Evolutionary conservation across 1,139 yeast species (phyloP).

Genomic region (Geotrichum siamense): DNA sequence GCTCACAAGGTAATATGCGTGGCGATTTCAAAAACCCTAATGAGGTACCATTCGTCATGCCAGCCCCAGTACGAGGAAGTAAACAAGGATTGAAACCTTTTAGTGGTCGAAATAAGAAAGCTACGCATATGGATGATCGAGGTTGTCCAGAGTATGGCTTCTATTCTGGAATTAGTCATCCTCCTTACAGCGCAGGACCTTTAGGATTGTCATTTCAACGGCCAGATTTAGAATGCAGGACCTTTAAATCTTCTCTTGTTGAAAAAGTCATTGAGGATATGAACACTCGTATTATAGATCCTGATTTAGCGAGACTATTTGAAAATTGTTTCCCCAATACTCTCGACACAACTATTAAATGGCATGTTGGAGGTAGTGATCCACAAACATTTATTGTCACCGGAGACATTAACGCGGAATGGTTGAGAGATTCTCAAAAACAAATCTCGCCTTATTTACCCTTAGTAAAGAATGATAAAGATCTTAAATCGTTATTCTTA

Average conservation of each 20-base stretch:
- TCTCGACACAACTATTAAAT: conserved; percentile 75
- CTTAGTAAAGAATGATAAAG: conserved; percentile 44
- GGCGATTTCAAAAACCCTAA: no score
- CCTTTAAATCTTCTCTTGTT: conserved; percentile 56
- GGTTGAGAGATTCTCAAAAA: conserved; percentile 80
- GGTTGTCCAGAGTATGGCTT: conserved; percentile 38
- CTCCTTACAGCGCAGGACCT: conserved; percentile 33
- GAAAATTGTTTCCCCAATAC: conserved; percentile 87
- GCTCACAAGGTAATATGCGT: background rate
- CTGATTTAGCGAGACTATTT: conserved; percentile 64
- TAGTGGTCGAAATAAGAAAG: background rate
- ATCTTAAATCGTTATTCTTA: conserved; percentile 46
- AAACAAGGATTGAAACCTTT: background rate
- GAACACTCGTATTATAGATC: conserved; percentile 44
- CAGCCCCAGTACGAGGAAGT: background rate
- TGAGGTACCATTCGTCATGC: conserved; percentile 2
- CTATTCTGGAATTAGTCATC: conserved; percentile 34
- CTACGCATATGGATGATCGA: conserved; percentile 9
- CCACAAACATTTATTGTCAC: conserved; percentile 65
- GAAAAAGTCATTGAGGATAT: conserved; percentile 56
- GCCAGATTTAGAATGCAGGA: conserved; percentile 64
- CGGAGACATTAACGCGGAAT: conserved; percentile 83
- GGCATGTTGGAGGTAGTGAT: conserved; percentile 44
- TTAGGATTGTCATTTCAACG: conserved; percentile 62
- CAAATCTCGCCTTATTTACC: conserved; percentile 73